Conservation (phyloP, 306 rosid genomes). For the Cucurbita moschata region DNA sequence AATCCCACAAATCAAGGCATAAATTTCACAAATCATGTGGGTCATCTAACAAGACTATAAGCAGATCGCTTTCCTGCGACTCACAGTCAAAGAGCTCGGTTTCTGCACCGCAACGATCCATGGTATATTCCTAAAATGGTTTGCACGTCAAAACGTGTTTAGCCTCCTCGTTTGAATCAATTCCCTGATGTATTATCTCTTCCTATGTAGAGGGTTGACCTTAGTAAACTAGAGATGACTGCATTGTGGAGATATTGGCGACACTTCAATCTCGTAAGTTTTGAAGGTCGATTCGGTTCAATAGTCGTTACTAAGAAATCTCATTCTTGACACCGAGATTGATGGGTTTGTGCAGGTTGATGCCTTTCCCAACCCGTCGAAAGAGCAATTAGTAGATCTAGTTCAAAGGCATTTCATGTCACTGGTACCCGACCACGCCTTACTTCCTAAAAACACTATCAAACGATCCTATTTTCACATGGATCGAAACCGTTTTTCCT, state of each 20-base stretch:
- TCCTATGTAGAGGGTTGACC: slow-evolving; percentile 61
- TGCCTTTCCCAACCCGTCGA: slow-evolving; percentile 82
- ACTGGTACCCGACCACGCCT: slow-evolving; percentile 40
- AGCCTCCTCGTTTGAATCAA: not conserved
- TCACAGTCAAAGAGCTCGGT: slow-evolving; percentile 86
- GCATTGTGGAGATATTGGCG: slow-evolving; percentile 97
- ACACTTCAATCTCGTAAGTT: slow-evolving; percentile 78
- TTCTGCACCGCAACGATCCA: slow-evolving; percentile 60
- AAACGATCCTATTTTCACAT: not conserved
- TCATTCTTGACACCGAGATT: not conserved
- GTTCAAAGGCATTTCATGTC: slow-evolving; percentile 99
- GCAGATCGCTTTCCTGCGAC: slow-evolving; percentile 85
- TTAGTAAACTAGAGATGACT: slow-evolving; percentile 86
- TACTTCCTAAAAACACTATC: not conserved
- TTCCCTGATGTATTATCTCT: not conserved
- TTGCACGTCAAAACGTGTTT: not conserved
- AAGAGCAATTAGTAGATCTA: slow-evolving; percentile 78
- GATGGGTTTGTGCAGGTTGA: slow-evolving; percentile 42
- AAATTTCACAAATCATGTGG: slow-evolving; percentile 75
- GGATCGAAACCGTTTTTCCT: too few species aligned
- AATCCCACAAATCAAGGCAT: slow-evolving; percentile 82
- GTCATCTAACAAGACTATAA: slow-evolving; percentile 71
- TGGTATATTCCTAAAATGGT: slow-evolving; percentile 23
- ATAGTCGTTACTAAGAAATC: not conserved
- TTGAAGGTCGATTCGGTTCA: not conserved